phyloP scores from a whole-genome alignment of 1,284 basidiomycete species.

The Neonothopanus nambi region DNA sequence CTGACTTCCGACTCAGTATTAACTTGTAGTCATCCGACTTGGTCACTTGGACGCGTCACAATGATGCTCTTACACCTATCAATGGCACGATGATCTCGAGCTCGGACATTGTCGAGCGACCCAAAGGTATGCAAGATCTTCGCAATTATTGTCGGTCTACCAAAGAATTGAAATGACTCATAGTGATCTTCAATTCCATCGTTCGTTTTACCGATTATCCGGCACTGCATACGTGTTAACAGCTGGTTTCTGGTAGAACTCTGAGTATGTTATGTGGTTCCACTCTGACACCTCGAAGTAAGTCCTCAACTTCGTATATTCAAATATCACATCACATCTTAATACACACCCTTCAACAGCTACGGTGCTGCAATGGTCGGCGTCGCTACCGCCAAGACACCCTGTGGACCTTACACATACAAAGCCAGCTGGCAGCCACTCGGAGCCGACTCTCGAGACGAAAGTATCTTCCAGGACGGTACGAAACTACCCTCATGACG shows the following conservation, averaged over 20 bases:
- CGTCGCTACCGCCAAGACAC: constrained; percentile 57
- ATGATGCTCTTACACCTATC: constrained; percentile 55
- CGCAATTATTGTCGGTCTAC: neutral
- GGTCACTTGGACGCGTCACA: constrained; percentile 56
- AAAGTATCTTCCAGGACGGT: constrained; percentile 62
- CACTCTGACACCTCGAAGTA: constrained; percentile 64
- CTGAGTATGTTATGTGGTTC: constrained; percentile 73
- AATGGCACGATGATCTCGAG: constrained; percentile 57
- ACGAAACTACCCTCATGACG: constrained; percentile 12
- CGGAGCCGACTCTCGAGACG: constrained; percentile 60
- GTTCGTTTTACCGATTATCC: constrained; percentile 26
- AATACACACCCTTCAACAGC: constrained; percentile 31
- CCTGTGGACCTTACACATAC: constrained; percentile 62
- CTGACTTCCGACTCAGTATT: neutral
- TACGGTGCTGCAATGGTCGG: constrained; percentile 66
- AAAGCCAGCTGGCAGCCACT: constrained; percentile 57
- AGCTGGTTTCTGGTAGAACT: constrained; percentile 40
- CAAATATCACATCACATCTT: neutral
- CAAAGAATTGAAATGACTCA: neutral
- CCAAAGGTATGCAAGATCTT: constrained; percentile 47
- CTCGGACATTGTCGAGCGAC: constrained; percentile 62
- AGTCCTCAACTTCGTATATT: constrained; percentile 20
- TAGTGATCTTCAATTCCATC: constrained; percentile 56
- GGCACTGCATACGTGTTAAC: neutral
- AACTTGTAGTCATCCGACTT: constrained; percentile 49